Conservation (phyloP, 371 early-diverging fungal species). For the Fennellomyces sp. region DNA sequence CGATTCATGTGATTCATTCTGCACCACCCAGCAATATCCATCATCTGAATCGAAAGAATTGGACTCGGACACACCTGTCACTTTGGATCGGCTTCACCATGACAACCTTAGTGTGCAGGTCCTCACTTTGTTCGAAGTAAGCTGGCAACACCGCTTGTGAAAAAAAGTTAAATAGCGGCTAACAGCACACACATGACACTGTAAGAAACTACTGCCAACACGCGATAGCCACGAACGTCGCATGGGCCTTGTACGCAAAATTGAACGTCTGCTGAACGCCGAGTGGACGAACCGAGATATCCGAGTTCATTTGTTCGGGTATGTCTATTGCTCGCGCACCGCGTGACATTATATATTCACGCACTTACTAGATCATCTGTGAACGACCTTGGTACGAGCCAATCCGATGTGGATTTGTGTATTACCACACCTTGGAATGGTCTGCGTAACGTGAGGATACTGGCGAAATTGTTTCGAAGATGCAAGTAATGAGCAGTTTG, state of each 20-base stretch:
- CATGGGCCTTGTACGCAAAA: slow-evolving; percentile 53
- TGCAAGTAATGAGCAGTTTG: slow-evolving; percentile 25
- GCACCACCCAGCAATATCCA: slow-evolving; percentile 10
- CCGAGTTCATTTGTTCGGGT: slow-evolving; percentile 67
- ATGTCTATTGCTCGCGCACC: slow-evolving; percentile 5
- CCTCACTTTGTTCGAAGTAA: slow-evolving; percentile 33
- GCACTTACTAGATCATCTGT: slow-evolving; percentile 50
- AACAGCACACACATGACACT: not conserved
- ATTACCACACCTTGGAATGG: slow-evolving; percentile 55
- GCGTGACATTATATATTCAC: not conserved
- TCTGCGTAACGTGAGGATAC: slow-evolving; percentile 41
- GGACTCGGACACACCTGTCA: not conserved
- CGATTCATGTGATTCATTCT: slow-evolving; percentile 16
- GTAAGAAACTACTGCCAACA: slow-evolving; percentile 52
- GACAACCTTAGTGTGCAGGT: slow-evolving; percentile 23
- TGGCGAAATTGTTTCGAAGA: slow-evolving; percentile 39
- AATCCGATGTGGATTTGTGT: slow-evolving; percentile 65
- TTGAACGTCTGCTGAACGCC: slow-evolving; percentile 50
- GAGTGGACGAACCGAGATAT: slow-evolving; percentile 65
- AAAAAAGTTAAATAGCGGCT: not conserved
- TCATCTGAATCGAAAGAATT: slow-evolving; percentile 11
- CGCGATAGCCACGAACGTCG: slow-evolving; percentile 59
- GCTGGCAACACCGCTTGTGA: not conserved
- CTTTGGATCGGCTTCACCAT: slow-evolving; percentile 14
- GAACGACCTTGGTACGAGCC: slow-evolving; percentile 54